These are phyloP conservation scores for Tricholoma bakamatsutake DNA, from an alignment of 768 basidiomycete genomes.

Conservation along the genomic window DNA sequence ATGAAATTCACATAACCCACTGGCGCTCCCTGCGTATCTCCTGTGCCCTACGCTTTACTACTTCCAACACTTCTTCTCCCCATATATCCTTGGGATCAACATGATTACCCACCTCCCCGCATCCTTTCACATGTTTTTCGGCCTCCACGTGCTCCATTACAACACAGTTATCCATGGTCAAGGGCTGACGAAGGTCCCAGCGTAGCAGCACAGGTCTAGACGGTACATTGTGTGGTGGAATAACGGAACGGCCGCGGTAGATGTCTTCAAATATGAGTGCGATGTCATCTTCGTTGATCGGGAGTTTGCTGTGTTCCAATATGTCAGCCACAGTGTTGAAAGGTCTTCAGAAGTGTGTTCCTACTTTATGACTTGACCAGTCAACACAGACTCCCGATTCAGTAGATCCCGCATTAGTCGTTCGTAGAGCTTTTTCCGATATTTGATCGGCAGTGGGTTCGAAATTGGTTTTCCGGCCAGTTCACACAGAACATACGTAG, in stretches of 20 bases:
- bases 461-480: conserved; percentile 78
- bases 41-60: conserved; percentile 51
- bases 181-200: conserved; percentile 66
- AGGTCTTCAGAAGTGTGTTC: not conserved
- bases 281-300: conserved; percentile 81
- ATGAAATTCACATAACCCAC: conserved; percentile 38
- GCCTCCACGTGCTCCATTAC: conserved; percentile 77
- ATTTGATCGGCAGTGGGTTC: conserved; percentile 83
- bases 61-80: conserved; percentile 55
- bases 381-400: conserved; percentile 64
- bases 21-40: conserved; percentile 54
- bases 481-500: conserved; percentile 83
- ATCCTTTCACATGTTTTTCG: conserved; percentile 53
- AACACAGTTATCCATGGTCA: conserved; percentile 79
- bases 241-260: conserved; percentile 66
- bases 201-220: conserved; percentile 68
- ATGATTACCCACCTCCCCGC: conserved; percentile 24
- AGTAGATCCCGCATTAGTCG: conserved; percentile 73
- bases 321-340: not conserved
- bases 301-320: conserved; percentile 54
- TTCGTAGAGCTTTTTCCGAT: conserved; percentile 79
- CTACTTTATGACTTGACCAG: conserved; percentile 55
- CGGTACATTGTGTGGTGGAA: conserved; percentile 76
- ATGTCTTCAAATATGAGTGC: conserved; percentile 85
- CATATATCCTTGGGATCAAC: conserved; percentile 53